These are phyloP conservation scores for Erigeron philadelphicus DNA, from an alignment of 140 eudicot genomes.

Conservation along the genomic window DNA sequence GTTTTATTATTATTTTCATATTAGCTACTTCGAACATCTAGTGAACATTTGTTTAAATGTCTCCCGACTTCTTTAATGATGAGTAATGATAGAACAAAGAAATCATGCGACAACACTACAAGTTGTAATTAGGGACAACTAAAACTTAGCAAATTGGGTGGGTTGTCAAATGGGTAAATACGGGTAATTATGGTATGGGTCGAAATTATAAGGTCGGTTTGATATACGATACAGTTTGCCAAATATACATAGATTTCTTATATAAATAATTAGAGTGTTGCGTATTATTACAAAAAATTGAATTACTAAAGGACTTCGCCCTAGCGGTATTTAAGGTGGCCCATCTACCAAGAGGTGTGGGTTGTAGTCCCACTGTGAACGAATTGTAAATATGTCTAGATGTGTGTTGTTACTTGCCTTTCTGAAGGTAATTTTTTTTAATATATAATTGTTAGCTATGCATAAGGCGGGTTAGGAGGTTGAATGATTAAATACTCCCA, in stretches of 20 bases:
- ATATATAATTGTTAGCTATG: background rate
- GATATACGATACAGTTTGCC: background rate
- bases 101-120: background rate
- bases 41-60: constrained; percentile 17
- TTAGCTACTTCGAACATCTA: background rate
- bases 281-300: background rate
- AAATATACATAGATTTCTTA: background rate
- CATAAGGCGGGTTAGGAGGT: background rate
- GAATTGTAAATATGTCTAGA: too few species aligned
- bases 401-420: too few species aligned
- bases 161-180: background rate
- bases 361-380: too few species aligned
- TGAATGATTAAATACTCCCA: background rate
- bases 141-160: background rate
- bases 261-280: background rate
- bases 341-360: too few species aligned
- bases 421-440: too few species aligned
- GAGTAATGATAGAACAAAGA: background rate
- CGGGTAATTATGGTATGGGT: background rate
- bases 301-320: too few species aligned
- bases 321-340: too few species aligned
- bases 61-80: background rate
- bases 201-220: background rate
- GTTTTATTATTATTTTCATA: constrained; percentile 15
- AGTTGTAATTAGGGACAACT: background rate